Percentiles rank a stretch among this genome's conserved stretches.
phyloP scores from a whole-genome alignment of 345 rosid genomes.

The Nephelium lappaceum region DNA sequence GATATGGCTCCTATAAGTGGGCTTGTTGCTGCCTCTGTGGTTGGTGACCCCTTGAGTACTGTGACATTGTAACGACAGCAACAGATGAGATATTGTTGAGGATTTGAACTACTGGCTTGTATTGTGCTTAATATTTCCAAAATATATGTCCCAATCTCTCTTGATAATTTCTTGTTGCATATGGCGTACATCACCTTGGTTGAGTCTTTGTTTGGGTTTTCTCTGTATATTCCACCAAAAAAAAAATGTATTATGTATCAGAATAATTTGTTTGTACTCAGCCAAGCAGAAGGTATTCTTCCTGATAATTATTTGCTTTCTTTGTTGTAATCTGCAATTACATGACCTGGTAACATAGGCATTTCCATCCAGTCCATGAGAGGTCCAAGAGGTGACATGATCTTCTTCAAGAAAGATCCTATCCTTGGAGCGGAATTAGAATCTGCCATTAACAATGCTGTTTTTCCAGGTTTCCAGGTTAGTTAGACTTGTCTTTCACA shows the following conservation, averaged over 20 bases:
- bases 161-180: neutral
- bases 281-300: neutral
- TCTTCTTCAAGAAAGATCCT: conserved; percentile 80
- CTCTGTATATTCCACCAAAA: neutral
- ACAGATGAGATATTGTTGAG: conserved; percentile 70
- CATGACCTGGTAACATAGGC: conserved; percentile 8
- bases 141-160: neutral
- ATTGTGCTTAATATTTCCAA: neutral
- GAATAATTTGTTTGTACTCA: neutral
- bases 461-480: conserved; percentile 95
- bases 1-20: conserved; percentile 99
- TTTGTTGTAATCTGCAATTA: conserved; percentile 13
- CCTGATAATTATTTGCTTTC: neutral
- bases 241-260: no score
- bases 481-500: conserved; percentile 14
- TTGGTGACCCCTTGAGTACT: conserved; percentile 80
- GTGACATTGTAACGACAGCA: conserved; percentile 93
- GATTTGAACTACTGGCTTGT: neutral
- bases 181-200: neutral
- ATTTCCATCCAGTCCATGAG: conserved; percentile 68
- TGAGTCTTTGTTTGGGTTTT: neutral
- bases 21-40: conserved; percentile 92
- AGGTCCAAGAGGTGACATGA: conserved; percentile 99
- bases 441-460: conserved; percentile 90
- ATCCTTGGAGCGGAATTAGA: conserved; percentile 81